These are phyloP conservation scores for Sherardia arvensis DNA, from an alignment of 257 asterid genomes.

Conservation along the genomic window DNA sequence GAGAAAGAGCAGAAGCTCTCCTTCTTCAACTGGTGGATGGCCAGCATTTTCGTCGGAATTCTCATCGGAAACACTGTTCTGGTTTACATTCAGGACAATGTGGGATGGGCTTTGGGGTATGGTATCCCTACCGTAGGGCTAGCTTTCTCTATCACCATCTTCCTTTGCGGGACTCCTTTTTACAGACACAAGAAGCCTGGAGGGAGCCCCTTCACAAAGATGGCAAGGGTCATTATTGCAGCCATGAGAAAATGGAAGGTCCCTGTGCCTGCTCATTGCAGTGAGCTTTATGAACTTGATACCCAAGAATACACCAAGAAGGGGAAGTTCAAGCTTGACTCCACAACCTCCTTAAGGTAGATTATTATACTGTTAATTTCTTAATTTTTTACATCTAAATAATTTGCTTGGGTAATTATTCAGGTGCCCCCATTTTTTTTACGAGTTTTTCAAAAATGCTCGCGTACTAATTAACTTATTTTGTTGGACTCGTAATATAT, in stretches of 20 bases:
- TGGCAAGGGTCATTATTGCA: constrained; percentile 67
- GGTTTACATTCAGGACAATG: constrained; percentile 79
- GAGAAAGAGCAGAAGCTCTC: constrained; percentile 79
- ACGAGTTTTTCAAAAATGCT: too few species aligned
- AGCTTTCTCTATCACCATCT: constrained; percentile 42
- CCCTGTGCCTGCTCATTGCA: constrained; percentile 42
- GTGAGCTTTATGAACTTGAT: constrained; percentile 56
- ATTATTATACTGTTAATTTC: too few species aligned
- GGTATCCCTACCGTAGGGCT: constrained; percentile 76
- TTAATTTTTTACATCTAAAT: too few species aligned
- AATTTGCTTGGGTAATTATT: too few species aligned
- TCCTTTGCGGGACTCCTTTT: constrained; percentile 57
- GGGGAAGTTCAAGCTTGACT: constrained; percentile 52
- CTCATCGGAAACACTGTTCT: constrained; percentile 70
- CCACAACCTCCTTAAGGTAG: constrained; percentile 62
- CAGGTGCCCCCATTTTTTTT: too few species aligned
- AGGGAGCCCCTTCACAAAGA: constrained; percentile 86
- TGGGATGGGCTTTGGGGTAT: constrained; percentile 78
- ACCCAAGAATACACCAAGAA: constrained; percentile 32
- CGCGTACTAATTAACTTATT: too few species aligned
- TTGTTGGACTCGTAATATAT: too few species aligned
- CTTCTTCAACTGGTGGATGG: constrained; percentile 97
- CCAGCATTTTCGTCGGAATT: constrained; percentile 71
- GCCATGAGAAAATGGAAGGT: constrained; percentile 51
- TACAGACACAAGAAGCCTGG: constrained; percentile 71